Base-by-base conservation (phyloP, 345 rosid genomes). In the Ceriops tagal region DNA sequence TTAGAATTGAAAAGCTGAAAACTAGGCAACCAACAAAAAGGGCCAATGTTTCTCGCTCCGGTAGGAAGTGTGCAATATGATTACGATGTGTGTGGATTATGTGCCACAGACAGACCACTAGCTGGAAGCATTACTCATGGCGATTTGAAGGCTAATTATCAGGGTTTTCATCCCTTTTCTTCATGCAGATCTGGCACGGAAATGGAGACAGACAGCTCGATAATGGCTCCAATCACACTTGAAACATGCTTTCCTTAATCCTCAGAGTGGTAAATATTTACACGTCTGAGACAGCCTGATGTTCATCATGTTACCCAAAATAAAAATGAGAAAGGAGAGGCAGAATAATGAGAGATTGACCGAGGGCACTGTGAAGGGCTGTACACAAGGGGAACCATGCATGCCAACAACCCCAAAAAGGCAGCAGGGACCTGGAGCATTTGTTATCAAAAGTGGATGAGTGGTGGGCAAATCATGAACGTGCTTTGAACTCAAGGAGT, bases 401-500 rank as follows among this genome's bases (percentile, higher is more conserved):
- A 11, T 43, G 49, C 37, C 67, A 47, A 34, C 3, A 13, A 5
- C 3, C 13, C 32, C 9, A 47, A 2, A n/a, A 20, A 57, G 8
- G 46, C 60, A 9, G 52, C 49, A 3, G 16, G 49, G 49, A 43
- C 15, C 1, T 13, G 47, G 20, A 64, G 61, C 82, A 71, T 76
- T 79, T 74, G 77, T 64, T 79, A 74, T 65, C 66, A 70, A 79
- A 81, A 72, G 83, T 37, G 43, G 16, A 26, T 79, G 63, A 74
- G 66, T 43, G 66, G 80, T 73, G 87, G 70, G 61, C 80, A 75
- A 79, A 83, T 79, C 78, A 81, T 81, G 75, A 34, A 47, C 10
- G 49, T 51, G 70, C 60, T 70, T 62, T 30, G 18, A 19, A 10
- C 72, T n/a, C 49, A 18, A 58, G 55, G 65, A 62, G 74, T 71